Evolutionary conservation across 2,329 filamentous ascomycete genomes (phyloP).

Genomic region (Leptographium radiaticola): DNA sequence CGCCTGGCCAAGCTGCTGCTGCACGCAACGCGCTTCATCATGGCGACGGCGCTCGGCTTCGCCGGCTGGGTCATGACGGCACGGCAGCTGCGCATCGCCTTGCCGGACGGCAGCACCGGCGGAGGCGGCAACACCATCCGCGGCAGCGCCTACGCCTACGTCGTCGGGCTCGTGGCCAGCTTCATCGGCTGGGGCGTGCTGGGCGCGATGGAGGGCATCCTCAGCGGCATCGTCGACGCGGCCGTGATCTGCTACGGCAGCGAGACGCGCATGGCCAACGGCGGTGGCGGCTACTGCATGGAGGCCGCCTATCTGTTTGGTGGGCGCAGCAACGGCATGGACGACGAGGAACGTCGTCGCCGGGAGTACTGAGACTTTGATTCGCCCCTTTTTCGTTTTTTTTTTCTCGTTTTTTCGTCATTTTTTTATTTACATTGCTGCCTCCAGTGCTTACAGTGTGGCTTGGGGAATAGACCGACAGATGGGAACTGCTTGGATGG

Average conservation of each 20-base stretch:
- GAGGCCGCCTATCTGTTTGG: constrained; percentile 86
- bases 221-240: constrained; percentile 78
- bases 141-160: constrained; percentile 86
- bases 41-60: constrained; percentile 80
- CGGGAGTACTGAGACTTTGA: background rate
- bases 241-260: constrained; percentile 90
- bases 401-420: background rate
- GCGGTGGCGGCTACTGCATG: constrained; percentile 69
- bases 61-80: constrained; percentile 95
- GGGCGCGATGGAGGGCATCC: constrained; percentile 77
- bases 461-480: background rate
- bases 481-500: no score
- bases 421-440: background rate
- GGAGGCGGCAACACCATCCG: constrained; percentile 31
- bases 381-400: background rate
- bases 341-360: constrained; percentile 7
- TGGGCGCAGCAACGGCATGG: constrained; percentile 26
- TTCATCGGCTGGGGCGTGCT: constrained; percentile 92
- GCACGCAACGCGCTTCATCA: constrained; percentile 80
- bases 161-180: constrained; percentile 82
- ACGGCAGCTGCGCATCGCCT: constrained; percentile 54
- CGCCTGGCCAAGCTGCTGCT: constrained; percentile 82
- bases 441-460: background rate
- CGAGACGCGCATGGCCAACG: constrained; percentile 58
- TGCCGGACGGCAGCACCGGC: constrained; percentile 28